Conservation (phyloP, 495 filamentous ascomycete genomes). For the Lasiosphaeria miniovina region DNA sequence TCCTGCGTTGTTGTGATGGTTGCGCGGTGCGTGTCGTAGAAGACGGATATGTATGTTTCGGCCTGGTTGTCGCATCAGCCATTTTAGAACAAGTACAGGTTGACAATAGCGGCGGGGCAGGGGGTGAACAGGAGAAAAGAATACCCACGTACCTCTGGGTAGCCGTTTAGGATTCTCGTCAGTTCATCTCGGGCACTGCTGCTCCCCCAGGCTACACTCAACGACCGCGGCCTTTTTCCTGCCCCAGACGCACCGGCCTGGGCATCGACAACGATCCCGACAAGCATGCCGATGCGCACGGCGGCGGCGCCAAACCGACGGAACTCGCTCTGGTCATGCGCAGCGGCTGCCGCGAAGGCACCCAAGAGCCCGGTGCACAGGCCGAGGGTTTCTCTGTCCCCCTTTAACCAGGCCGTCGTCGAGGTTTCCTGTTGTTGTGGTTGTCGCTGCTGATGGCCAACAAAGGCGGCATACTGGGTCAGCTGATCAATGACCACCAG, state of each 20-base stretch:
- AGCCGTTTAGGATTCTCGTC: not conserved
- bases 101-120: too few species aligned
- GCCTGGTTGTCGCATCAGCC: not conserved
- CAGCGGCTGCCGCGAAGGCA: slow-evolving; percentile 30
- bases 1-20: slow-evolving; percentile 32
- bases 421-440: not conserved
- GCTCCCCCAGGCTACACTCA: not conserved
- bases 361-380: slow-evolving; percentile 42
- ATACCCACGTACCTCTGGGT: not conserved
- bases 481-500: not conserved
- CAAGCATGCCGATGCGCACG: not conserved
- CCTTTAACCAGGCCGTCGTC: not conserved
- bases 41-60: slow-evolving; percentile 45
- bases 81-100: too few species aligned
- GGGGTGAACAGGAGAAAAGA: not conserved
- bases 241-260: not conserved
- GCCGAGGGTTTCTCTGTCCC: slow-evolving; percentile 6
- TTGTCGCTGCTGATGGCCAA: not conserved
- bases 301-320: not conserved
- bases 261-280: not conserved
- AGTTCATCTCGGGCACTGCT: not conserved
- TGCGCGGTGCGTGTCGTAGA: slow-evolving; percentile 40
- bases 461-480: not conserved
- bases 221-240: not conserved
- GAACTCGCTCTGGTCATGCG: slow-evolving; percentile 8